A percentile compares a stretch with the other conserved stretches of the same genome.
These are phyloP conservation scores for Solanum bulbocastanum DNA, from an alignment of 257 asterid species.

Conservation along the genomic window DNA sequence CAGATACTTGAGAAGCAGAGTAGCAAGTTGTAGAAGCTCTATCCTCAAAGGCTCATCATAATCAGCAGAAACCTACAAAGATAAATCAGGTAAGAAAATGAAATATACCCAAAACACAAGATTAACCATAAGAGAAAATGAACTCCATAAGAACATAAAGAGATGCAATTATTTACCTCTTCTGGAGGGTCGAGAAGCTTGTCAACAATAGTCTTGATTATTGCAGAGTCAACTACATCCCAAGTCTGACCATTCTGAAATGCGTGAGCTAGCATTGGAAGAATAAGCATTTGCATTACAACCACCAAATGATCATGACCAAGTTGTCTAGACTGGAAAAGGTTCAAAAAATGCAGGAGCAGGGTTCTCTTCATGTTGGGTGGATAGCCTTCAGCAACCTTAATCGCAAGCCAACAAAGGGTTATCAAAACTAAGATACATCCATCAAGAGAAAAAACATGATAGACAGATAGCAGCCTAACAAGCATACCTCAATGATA, in stretches of 20 bases:
- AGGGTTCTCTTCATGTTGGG: constrained; percentile 83
- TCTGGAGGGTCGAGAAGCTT: constrained; percentile 99
- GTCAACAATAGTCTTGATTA: constrained; percentile 89
- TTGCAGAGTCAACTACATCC: constrained; percentile 92
- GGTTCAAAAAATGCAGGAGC: constrained; percentile 79
- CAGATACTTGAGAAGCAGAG: constrained; percentile 93
- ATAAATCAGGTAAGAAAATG: not conserved
- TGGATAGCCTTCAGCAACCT: constrained; percentile 98
- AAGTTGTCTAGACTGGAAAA: constrained; percentile 77
- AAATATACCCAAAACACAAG: not conserved
- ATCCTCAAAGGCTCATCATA: constrained; percentile 98
- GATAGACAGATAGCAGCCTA: constrained; percentile 1
- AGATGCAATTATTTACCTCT: constrained; percentile 50
- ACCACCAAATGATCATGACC: constrained; percentile 96
- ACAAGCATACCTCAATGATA: constrained; percentile 67
- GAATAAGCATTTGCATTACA: constrained; percentile 98
- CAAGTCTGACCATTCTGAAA: constrained; percentile 94
- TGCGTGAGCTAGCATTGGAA: constrained; percentile 97
- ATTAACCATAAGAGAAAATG: not conserved
- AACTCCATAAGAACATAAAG: not conserved
- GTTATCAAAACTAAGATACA: not conserved
- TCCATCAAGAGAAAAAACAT: not conserved
- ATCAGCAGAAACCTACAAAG: constrained; percentile 67
- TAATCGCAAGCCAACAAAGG: constrained; percentile 6
- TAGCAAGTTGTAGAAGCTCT: constrained; percentile 99